Evolutionary conservation across 352 stramenopile genomes (phyloP).

Genomic region (Phytophthora cactorum): DNA sequence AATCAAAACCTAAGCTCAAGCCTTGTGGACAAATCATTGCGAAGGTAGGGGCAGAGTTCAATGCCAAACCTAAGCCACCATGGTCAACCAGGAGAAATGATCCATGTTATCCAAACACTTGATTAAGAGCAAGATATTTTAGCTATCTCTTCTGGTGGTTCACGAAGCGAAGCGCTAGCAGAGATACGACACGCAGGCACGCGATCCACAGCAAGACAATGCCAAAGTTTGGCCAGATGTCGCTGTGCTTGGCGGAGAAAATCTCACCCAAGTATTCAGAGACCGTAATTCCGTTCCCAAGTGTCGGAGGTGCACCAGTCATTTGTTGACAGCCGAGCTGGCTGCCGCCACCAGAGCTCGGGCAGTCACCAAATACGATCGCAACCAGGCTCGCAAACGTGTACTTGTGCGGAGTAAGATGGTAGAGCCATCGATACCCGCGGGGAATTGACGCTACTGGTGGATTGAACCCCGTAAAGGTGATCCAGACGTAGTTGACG

Average conservation of each 20-base stretch:
- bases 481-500: conserved; percentile 11
- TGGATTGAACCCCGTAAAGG: conserved; percentile 22
- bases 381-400: conserved; percentile 14
- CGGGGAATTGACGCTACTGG: conserved; percentile 3
- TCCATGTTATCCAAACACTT: too few relatives aligned
- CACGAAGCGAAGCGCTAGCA: conserved; percentile 38
- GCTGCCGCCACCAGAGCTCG: background rate
- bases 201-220: conserved; percentile 17
- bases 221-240: conserved; percentile 30
- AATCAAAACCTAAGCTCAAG: too few relatives aligned
- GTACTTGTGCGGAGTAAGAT: conserved; percentile 19
- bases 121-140: too few relatives aligned
- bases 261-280: conserved; percentile 34
- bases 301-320: conserved; percentile 11
- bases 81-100: too few relatives aligned
- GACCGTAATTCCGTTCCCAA: conserved; percentile 30
- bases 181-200: conserved; percentile 83
- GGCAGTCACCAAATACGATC: conserved; percentile 19
- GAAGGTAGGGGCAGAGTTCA: too few relatives aligned
- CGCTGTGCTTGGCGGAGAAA: conserved; percentile 18
- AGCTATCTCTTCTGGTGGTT: conserved; percentile 25
- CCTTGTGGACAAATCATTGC: too few relatives aligned
- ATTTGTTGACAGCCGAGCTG: conserved; percentile 14
- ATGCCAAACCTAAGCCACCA: too few relatives aligned
- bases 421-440: conserved; percentile 21